phyloP scores from a whole-genome alignment of 257 asterid genomes.

The Solanum phureja region DNA sequence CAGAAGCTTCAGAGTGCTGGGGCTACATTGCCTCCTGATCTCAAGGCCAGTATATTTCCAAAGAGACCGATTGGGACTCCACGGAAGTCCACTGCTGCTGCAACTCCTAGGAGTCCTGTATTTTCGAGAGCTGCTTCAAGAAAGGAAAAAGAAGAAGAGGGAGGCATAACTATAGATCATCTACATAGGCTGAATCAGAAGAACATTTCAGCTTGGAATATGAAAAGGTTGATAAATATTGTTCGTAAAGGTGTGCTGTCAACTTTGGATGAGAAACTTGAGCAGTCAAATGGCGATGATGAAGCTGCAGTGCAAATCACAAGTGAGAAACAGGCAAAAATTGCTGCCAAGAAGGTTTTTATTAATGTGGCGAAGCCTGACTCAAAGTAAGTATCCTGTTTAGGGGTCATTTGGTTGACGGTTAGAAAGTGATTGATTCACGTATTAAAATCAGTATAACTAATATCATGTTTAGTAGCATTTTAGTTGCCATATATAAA shows the following conservation, averaged over 20 bases:
- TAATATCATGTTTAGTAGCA: not conserved
- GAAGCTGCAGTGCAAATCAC: conserved; percentile 62
- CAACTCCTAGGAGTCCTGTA: conserved; percentile 32
- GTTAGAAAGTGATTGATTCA: not conserved
- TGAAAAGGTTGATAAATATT: conserved; percentile 73
- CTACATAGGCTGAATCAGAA: conserved; percentile 72
- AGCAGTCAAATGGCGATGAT: conserved; percentile 42
- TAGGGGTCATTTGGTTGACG: not conserved
- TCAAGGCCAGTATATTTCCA: conserved; percentile 46
- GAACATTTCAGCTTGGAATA: conserved; percentile 88
- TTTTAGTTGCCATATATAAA: not conserved
- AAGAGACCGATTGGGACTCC: conserved; percentile 48
- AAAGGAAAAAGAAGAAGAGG: conserved; percentile 39
- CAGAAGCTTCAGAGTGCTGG: conserved; percentile 77
- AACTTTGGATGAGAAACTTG: conserved; percentile 62
- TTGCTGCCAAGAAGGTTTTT: conserved; percentile 81
- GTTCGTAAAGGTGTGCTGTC: conserved; percentile 61
- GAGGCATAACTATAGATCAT: conserved; percentile 53
- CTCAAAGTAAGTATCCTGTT: conserved; percentile 39
- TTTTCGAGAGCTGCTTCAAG: conserved; percentile 36
- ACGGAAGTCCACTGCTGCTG: conserved; percentile 29
- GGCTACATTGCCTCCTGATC: conserved; percentile 56
- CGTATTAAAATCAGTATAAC: not conserved
- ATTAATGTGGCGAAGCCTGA: conserved; percentile 61
- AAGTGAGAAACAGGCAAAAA: conserved; percentile 62